phyloP scores from a whole-genome alignment of 2,329 filamentous ascomycete genomes.

The Herpotrichia juniperi region DNA sequence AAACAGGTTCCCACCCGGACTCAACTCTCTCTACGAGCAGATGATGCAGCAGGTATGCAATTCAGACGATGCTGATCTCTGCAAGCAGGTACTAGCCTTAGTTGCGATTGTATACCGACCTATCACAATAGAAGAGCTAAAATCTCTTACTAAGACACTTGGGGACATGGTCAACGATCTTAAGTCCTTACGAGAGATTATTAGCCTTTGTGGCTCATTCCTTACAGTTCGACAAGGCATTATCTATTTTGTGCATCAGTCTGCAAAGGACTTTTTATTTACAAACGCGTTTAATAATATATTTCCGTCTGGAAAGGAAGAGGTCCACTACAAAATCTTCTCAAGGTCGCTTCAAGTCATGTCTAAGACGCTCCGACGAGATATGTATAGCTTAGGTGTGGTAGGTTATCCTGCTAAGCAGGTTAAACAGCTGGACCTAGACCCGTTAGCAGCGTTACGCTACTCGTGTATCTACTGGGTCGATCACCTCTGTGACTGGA shows the following conservation, averaged over 20 bases:
- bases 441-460: constrained; percentile 28
- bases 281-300: constrained; percentile 25
- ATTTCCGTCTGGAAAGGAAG: constrained; percentile 35
- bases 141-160: not conserved
- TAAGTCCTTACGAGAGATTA: not conserved
- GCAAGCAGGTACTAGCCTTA: constrained; percentile 30
- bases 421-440: constrained; percentile 23
- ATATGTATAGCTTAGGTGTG: constrained; percentile 27
- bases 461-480: constrained; percentile 42
- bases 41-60: constrained; percentile 45
- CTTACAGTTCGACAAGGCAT: not conserved
- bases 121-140: not conserved
- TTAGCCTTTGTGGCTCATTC: constrained; percentile 1
- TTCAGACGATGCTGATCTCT: constrained; percentile 35
- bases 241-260: constrained; percentile 47
- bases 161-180: not conserved
- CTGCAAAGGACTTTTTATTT: constrained; percentile 50
- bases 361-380: constrained; percentile 21
- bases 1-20: constrained; percentile 39
- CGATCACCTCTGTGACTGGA: too few species aligned
- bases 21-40: constrained; percentile 45
- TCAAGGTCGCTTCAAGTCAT: constrained; percentile 36
- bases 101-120: not conserved
- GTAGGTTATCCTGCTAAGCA: constrained; percentile 21
- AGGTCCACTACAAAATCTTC: constrained; percentile 5